A percentile compares a stretch with the other conserved stretches of the same genome.
These are phyloP conservation scores for Myxozyma vanderwaltii DNA, from an alignment of 805 yeast species.

Conservation along the genomic window DNA sequence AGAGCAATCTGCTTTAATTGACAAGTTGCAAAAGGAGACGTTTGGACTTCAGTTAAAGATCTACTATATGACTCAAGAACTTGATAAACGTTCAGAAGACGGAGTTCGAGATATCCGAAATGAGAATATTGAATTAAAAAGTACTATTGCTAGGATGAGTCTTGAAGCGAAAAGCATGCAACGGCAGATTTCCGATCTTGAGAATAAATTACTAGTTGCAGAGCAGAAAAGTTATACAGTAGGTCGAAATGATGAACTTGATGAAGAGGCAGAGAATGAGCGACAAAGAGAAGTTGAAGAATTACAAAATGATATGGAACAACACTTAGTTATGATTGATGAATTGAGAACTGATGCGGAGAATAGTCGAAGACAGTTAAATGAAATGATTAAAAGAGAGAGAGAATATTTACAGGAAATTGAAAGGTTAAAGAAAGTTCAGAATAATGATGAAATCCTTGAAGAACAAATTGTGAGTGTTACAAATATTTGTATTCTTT, in stretches of 20 bases:
- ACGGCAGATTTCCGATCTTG: constrained; percentile 25
- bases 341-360: constrained; percentile 17
- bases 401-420: constrained; percentile 14
- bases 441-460: constrained; percentile 5
- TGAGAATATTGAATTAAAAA: constrained; percentile 35
- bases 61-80: constrained; percentile 33
- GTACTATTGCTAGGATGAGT: constrained; percentile 27
- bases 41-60: constrained; percentile 36
- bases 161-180: constrained; percentile 32
- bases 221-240: not conserved
- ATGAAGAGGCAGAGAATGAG: constrained; percentile 3
- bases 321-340: constrained; percentile 15
- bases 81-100: constrained; percentile 36
- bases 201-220: constrained; percentile 11
- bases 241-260: not conserved
- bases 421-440: constrained; percentile 3
- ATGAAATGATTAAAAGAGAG: constrained; percentile 9
- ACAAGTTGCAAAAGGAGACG: constrained; percentile 36
- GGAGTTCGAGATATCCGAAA: constrained; percentile 32
- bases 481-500: too few species aligned
- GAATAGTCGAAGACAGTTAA: constrained; percentile 7
- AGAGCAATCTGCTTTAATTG: constrained; percentile 35
- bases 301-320: constrained; percentile 22
- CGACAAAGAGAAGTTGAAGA: constrained; percentile 15
- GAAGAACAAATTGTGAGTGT: constrained; percentile 25